These are phyloP conservation scores for Torulaspora franciscae DNA, from an alignment of 805 yeast species.

Conservation along the genomic window DNA sequence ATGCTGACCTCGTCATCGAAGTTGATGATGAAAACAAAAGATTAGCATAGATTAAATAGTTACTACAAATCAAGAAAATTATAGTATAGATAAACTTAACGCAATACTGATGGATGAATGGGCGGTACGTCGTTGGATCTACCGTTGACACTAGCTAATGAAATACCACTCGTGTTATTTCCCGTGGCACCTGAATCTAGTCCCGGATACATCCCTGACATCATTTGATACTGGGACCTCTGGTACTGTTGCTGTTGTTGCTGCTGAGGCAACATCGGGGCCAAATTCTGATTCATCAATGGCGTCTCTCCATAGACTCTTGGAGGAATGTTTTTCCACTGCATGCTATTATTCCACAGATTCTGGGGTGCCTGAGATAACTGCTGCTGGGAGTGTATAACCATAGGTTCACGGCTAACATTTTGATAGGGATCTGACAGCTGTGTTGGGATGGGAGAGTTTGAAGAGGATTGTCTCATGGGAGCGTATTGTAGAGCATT, in stretches of 20 bases:
- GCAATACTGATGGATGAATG: slow-evolving; percentile 22
- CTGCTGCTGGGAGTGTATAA: slow-evolving; percentile 8
- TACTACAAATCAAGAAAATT: slow-evolving; percentile 4
- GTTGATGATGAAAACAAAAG: neutral
- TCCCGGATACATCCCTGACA: slow-evolving; percentile 3
- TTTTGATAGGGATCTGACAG: slow-evolving; percentile 13
- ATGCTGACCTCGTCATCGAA: neutral
- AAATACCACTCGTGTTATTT: slow-evolving; percentile 4
- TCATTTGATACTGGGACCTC: slow-evolving; percentile 4
- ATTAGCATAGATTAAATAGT: slow-evolving; percentile 5
- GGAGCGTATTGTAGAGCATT: slow-evolving; percentile 7
- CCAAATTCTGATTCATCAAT: slow-evolving; percentile 1
- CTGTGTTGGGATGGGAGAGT: slow-evolving; percentile 10
- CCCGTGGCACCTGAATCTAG: neutral
- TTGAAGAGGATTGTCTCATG: slow-evolving; percentile 11
- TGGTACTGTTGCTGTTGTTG: slow-evolving; percentile 7
- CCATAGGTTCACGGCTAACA: slow-evolving; percentile 6
- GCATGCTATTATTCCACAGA: slow-evolving; percentile 9
- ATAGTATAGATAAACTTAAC: slow-evolving; percentile 6
- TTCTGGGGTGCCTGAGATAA: slow-evolving; percentile 7
- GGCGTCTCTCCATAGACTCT: slow-evolving; percentile 7
- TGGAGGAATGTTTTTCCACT: slow-evolving; percentile 7
- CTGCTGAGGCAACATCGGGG: slow-evolving; percentile 4
- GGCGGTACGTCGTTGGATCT: slow-evolving; percentile 17
- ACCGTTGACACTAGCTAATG: slow-evolving; percentile 6